These are phyloP conservation scores for Ensete ventricosum DNA, from an alignment of 176 grass and related monocot genomes.

Conservation along the genomic window DNA sequence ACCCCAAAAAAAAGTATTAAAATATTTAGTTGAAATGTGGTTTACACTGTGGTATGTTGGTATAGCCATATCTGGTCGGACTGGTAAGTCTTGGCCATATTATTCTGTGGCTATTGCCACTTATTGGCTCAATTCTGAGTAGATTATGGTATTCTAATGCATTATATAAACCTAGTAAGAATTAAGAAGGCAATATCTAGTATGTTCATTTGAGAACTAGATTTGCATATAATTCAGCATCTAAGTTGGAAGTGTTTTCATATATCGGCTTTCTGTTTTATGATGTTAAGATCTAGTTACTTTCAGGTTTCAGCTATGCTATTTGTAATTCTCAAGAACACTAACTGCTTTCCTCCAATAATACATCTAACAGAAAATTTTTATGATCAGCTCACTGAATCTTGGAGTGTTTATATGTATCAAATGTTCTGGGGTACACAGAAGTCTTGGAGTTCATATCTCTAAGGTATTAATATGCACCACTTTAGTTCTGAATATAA, in stretches of 20 bases:
- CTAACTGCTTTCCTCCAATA: not conserved
- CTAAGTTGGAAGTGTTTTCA: not conserved
- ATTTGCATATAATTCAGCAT: not conserved
- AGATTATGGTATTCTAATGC: too few relatives aligned
- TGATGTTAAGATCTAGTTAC: not conserved
- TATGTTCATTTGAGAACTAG: too few relatives aligned
- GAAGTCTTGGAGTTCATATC: slow-evolving; percentile 92
- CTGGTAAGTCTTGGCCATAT: too few relatives aligned
- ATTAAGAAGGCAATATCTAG: too few relatives aligned
- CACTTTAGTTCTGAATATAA: too few relatives aligned
- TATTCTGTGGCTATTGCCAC: too few relatives aligned
- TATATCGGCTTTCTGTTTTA: not conserved
- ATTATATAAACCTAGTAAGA: too few relatives aligned
- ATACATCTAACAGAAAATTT: slow-evolving; percentile 10
- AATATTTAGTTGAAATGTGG: too few relatives aligned
- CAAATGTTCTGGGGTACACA: slow-evolving; percentile 94
- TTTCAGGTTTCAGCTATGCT: not conserved
- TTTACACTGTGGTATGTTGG: too few relatives aligned
- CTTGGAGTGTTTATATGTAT: slow-evolving; percentile 95
- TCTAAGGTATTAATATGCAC: slow-evolving; percentile 26
- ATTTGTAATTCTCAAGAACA: not conserved
- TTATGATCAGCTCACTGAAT: slow-evolving; percentile 51
- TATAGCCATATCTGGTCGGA: too few relatives aligned
- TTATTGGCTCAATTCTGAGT: too few relatives aligned
- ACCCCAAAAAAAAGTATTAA: too few relatives aligned